Percentiles rank a stretch among this genome's conserved stretches.
Evolutionary conservation across 2,329 filamentous ascomycete species (phyloP).

Genomic region (Fusarium tricinctum): DNA sequence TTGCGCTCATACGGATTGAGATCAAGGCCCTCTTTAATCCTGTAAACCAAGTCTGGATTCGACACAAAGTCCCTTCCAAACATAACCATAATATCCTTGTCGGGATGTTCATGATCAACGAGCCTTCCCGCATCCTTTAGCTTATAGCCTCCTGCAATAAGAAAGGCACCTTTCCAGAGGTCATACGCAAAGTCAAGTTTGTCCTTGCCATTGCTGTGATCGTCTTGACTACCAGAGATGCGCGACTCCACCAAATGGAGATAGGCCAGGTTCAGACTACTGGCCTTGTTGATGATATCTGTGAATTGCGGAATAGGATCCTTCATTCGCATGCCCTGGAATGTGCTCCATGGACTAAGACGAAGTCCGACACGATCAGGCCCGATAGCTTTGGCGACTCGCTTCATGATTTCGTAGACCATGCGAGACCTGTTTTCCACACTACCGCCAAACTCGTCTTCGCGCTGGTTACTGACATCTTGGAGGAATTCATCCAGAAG

Average conservation of each 20-base stretch:
- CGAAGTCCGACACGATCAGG: constrained; percentile 68
- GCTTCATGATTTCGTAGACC: constrained; percentile 63
- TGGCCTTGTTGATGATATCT: constrained; percentile 67
- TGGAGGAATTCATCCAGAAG: constrained; percentile 72
- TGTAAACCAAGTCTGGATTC: constrained; percentile 48
- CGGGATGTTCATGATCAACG: constrained; percentile 51
- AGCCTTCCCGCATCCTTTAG: constrained; percentile 43
- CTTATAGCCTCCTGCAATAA: constrained; percentile 55
- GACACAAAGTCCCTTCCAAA: constrained; percentile 54
- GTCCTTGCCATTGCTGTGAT: constrained; percentile 51
- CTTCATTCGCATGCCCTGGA: constrained; percentile 74
- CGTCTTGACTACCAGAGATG: constrained; percentile 59
- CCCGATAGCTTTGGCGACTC: constrained; percentile 60
- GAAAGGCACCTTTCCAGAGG: constrained; percentile 52
- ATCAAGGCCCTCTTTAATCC: constrained; percentile 47
- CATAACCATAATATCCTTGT: constrained; percentile 53
- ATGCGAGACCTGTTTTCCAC: constrained; percentile 67
- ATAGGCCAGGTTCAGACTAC: constrained; percentile 68
- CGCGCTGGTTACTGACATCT: constrained; percentile 63
- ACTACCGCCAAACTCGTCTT: constrained; percentile 66
- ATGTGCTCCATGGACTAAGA: constrained; percentile 71
- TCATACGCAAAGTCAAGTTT: constrained; percentile 54
- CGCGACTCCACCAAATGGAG: constrained; percentile 73
- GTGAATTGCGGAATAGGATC: constrained; percentile 75
- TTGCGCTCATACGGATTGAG: constrained; percentile 47